Evolutionary conservation across 139 green algal species (phyloP).

Genomic region (Volvox reticuliferus): DNA sequence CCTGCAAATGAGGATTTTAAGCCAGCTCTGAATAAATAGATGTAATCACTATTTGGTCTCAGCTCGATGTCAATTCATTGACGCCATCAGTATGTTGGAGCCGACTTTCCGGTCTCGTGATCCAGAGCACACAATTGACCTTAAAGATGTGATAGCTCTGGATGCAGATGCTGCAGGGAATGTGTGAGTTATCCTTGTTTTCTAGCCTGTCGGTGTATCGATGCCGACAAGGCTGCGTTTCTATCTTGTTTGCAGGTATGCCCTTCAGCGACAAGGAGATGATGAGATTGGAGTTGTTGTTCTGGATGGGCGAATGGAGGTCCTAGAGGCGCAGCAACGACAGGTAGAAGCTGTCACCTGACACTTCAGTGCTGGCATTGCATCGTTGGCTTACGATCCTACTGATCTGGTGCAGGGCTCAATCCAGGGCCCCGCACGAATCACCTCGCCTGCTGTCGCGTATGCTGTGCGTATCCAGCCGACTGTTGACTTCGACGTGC

Average conservation of each 20-base stretch:
- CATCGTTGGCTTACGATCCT: neutral
- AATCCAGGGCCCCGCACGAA: neutral
- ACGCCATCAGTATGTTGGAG: too few relatives aligned
- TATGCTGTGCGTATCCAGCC: conserved; percentile 11
- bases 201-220: too few relatives aligned
- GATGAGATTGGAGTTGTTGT: neutral
- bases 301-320: conserved; percentile 29
- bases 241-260: neutral
- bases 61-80: too few relatives aligned
- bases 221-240: neutral
- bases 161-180: conserved; percentile 25
- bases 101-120: neutral
- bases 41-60: too few relatives aligned
- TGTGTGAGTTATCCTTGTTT: neutral
- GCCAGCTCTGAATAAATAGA: too few relatives aligned
- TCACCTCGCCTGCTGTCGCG: neutral
- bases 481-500: conserved; percentile 23
- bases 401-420: neutral
- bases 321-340: conserved; percentile 37
- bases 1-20: too few relatives aligned
- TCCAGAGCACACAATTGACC: neutral
- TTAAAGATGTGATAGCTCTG: neutral
- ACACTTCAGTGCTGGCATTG: neutral
- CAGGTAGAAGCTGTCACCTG: neutral
- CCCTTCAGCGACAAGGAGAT: neutral